These are phyloP conservation scores for Cymodocea nodosa DNA, from an alignment of 116 monocot species.

Conservation along the genomic window DNA sequence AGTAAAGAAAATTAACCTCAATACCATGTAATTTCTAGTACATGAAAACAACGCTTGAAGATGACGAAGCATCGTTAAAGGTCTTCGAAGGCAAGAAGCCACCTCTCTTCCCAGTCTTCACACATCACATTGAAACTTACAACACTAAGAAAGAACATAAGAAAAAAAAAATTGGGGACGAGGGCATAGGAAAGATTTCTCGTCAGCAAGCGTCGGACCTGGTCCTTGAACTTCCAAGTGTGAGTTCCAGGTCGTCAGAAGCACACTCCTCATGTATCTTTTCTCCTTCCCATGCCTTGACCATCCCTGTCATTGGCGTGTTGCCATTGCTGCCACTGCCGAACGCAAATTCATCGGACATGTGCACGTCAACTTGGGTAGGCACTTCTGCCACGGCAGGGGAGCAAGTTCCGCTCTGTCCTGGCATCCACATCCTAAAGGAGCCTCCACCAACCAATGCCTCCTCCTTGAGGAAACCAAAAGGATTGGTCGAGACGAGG, in stretches of 20 bases:
- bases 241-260: slow-evolving; percentile 63
- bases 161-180: slow-evolving; percentile 1
- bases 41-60: too few relatives aligned
- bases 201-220: slow-evolving; percentile 19
- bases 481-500: slow-evolving; percentile 57
- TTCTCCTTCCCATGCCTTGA: slow-evolving; percentile 84
- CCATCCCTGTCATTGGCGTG: slow-evolving; percentile 16
- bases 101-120: too few relatives aligned
- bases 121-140: too few relatives aligned
- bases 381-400: slow-evolving; percentile 23
- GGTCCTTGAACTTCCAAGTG: slow-evolving; percentile 61
- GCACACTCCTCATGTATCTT: slow-evolving; percentile 75
- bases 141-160: background rate
- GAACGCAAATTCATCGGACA: slow-evolving; percentile 71
- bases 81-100: too few relatives aligned
- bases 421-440: slow-evolving; percentile 67
- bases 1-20: too few relatives aligned
- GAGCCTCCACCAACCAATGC: slow-evolving; percentile 22
- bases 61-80: too few relatives aligned
- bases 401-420: slow-evolving; percentile 72
- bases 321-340: slow-evolving; percentile 33
- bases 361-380: slow-evolving; percentile 23
- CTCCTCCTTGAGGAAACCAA: slow-evolving; percentile 34
- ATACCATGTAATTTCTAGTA: too few relatives aligned
- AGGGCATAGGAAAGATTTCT: background rate